Evolutionary conservation across 2,329 filamentous ascomycete genomes (phyloP), one percentile per base, ranked within the genome.

Genomic region (Podosphaera leucotricha): DNA sequence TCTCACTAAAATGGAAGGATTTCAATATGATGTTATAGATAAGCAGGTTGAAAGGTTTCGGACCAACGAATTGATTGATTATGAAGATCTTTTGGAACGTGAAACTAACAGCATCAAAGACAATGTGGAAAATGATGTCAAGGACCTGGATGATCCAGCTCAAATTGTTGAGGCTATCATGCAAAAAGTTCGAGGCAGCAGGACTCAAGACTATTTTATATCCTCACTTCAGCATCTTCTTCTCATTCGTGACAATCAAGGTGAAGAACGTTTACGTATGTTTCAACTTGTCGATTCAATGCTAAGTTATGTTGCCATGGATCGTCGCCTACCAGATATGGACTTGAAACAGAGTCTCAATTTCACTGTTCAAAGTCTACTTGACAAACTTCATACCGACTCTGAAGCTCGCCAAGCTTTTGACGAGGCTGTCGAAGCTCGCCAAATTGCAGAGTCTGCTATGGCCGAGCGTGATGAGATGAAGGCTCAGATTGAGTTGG

Each of bases 281-380:
- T 98, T 95, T 63, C 90, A 95, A 65, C 73, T 98, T 22, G 86
- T 95, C 22, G 90, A 98, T 62, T 79, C 83, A n/a, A 95, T 95
- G 85, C 75, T 98, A 51, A 93, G 85, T 61, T 95, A 95, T 61
- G 87, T 98, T 49, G 87, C 87, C 54, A 98, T 98, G 87, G 90
- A 98, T 61, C 75, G 90, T 57, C 73, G 90, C 50, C 63, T 95
- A 50, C 90, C 90, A 35, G 87, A 98, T 61, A 87, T 95, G 76
- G 90, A 98, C 60, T 72, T 98, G 47, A 94, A 94, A 65, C 87
- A 95, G 61, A 92, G 85, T 57, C 72, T 98, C 51, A 94, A 92
- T 60, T 95, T 95, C 56, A 94, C 87, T 0, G 90, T 98, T 8
- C 90, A 95, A 63, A 92, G 75, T 60, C 68, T 98, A 52, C 68